phyloP scores from a whole-genome alignment of 1,284 basidiomycete genomes.

The Cutaneotrichosporon dermatis region DNA sequence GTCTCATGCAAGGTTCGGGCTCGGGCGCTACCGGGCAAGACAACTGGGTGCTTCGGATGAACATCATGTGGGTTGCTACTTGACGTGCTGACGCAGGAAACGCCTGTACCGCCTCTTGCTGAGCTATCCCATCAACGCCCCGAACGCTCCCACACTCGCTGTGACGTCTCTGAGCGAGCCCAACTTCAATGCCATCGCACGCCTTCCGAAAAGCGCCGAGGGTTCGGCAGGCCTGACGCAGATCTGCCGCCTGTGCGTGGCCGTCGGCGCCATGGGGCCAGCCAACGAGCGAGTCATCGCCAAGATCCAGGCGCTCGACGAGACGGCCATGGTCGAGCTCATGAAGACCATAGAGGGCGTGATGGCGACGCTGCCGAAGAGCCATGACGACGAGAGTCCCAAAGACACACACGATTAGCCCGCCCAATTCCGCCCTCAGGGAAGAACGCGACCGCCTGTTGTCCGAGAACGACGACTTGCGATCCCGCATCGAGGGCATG shows the following conservation, averaged over 20 bases:
- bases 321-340: conserved; percentile 41
- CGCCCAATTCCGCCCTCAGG: conserved; percentile 20
- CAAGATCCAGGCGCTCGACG: conserved; percentile 42
- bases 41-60: conserved; percentile 46
- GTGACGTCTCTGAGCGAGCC: conserved; percentile 39
- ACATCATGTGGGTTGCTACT: conserved; percentile 31
- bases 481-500: conserved; percentile 32
- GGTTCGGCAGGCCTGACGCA: conserved; percentile 32
- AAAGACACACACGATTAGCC: conserved; percentile 3
- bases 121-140: conserved; percentile 37
- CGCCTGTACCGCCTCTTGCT: conserved; percentile 42
- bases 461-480: conserved; percentile 40
- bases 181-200: conserved; percentile 38
- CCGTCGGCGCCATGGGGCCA: conserved; percentile 36
- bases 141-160: conserved; percentile 34
- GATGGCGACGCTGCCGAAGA: conserved; percentile 33
- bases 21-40: conserved; percentile 22
- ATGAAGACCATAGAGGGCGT: conserved; percentile 47
- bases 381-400: conserved; percentile 8
- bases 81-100: conserved; percentile 28
- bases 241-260: conserved; percentile 38
- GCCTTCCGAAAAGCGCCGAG: conserved; percentile 30
- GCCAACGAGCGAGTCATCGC: conserved; percentile 45
- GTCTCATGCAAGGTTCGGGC: conserved; percentile 12
- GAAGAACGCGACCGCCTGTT: conserved; percentile 39